Evolutionary conservation across 345 rosid species (phyloP), one percentile per base, ranked within the genome.

Genomic region (Eucalyptus marginata): DNA sequence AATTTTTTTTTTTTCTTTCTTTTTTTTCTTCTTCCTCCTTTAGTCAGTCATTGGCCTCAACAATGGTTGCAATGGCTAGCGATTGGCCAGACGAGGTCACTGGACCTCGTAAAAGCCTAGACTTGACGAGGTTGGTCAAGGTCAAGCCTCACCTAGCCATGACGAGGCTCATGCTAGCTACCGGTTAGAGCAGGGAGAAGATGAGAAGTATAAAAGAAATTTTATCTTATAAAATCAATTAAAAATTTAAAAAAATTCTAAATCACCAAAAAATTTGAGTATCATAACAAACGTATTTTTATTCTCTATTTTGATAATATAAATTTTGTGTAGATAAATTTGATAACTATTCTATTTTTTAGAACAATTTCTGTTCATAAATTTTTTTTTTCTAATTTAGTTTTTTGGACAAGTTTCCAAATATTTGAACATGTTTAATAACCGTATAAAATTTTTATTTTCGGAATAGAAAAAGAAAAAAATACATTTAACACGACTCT

Each of bases 381-480:
- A 3, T 4, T 40, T 2, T 2, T 54, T 22, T 56, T 56, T 24
- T 9, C 12, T 56, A 10, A 24, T 24, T 24, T 4, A 9, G 1
- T 10, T 56, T 9, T 22, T 4, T 24, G 3, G 13, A 24, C 4
- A 24, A 56, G 3, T 24, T 56, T 56, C 0, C 3, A 24, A 56
- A 24, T 24, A 56, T 56, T 56, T 56, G 4, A 52, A 52, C 0
- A 7, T 14, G 1, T 18, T 52, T 17, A 1, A 24, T 24, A 56
- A 56, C 0, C 4, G 0, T 24, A 56, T 0, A 56, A 56, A 22
- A 9, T 9, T 56, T 2, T 0, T 24, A 56, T 56, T 24, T 24
- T 8, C 0, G 0, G 0, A 24, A 24, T 9, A 56, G 1, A 56
- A 56, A 56, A 56, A 0, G 0, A 9, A 56, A 24, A 0, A 24